A percentile compares a stretch with the other conserved stretches of the same genome.
Conservation (phyloP, 169 alveolate genomes). For the Miamiensis avidus region DNA sequence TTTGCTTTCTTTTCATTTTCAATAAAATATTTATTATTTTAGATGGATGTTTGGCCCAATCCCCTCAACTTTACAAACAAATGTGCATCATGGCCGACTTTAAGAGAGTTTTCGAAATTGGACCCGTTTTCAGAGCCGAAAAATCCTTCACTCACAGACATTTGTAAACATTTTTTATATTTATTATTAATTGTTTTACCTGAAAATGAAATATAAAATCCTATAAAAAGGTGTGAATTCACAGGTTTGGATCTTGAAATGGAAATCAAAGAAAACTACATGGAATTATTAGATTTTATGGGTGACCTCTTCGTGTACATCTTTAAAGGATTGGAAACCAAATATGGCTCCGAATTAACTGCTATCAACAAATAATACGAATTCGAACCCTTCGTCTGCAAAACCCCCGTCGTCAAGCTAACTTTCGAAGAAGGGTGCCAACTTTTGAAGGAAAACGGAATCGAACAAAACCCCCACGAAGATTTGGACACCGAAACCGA, state of each 20-base stretch:
- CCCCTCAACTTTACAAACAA: conserved; percentile 99
- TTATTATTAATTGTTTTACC: too few species aligned
- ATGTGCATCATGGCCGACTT: conserved; percentile 98
- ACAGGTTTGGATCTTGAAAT: conserved; percentile 98
- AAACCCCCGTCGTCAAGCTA: conserved; percentile 73
- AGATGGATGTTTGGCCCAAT: conserved; percentile 97
- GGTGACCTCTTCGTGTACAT: conserved; percentile 90
- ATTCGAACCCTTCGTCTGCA: conserved; percentile 83
- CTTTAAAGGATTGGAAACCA: conserved; percentile 86
- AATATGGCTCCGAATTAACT: conserved; percentile 84
- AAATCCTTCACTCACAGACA: conserved; percentile 99
- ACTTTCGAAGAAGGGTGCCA: conserved; percentile 89
- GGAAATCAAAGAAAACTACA: conserved; percentile 95
- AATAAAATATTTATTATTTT: neutral
- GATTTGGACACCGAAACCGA: conserved; percentile 74
- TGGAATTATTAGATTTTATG: conserved; percentile 95
- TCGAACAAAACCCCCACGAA: conserved; percentile 64
- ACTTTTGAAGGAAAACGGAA: conserved; percentile 88
- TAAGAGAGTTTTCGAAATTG: conserved; percentile 98
- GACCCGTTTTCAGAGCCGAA: conserved; percentile 99
- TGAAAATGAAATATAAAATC: too few species aligned
- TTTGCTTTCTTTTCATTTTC: neutral
- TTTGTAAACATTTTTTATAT: conserved; percentile 46
- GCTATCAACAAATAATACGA: conserved; percentile 88
- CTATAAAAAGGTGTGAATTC: conserved; percentile 94